A percentile compares a stretch with the other conserved stretches of the same genome.
Evolutionary conservation across 176 grass and related monocot genomes (phyloP).

Genomic region (Pharus latifolius): DNA sequence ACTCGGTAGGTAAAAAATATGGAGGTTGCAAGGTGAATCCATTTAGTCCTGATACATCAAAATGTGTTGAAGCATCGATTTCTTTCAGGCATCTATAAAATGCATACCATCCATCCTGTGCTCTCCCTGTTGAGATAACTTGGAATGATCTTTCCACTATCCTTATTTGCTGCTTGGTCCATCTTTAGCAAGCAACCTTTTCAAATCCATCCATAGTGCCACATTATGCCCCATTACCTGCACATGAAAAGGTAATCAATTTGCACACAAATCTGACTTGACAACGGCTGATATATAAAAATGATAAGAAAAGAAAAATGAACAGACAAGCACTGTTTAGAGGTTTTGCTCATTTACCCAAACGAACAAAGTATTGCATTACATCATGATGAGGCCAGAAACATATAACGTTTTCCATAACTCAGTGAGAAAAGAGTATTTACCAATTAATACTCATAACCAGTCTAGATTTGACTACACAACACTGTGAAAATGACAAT

Average conservation of each 20-base stretch:
- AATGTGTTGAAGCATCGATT: not conserved
- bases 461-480: not conserved
- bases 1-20: too few relatives aligned
- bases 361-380: not conserved
- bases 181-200: not conserved
- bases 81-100: not conserved
- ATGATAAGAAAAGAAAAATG: not conserved
- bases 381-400: not conserved
- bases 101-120: not conserved
- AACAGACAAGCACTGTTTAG: not conserved
- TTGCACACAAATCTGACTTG: not conserved
- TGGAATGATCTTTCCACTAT: not conserved
- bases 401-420: not conserved
- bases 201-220: not conserved
- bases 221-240: not conserved
- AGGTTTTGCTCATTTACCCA: not conserved
- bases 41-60: not conserved
- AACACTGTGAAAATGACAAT: not conserved
- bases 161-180: not conserved
- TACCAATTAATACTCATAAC: not conserved
- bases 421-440: not conserved
- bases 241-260: not conserved
- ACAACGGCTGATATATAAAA: not conserved
- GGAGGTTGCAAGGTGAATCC: too few relatives aligned
- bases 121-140: not conserved